Percentiles rank a stretch among this genome's conserved stretches.
Evolutionary conservation across 2,329 filamentous ascomycete genomes (phyloP).

Genomic region (Apiospora sp.): DNA sequence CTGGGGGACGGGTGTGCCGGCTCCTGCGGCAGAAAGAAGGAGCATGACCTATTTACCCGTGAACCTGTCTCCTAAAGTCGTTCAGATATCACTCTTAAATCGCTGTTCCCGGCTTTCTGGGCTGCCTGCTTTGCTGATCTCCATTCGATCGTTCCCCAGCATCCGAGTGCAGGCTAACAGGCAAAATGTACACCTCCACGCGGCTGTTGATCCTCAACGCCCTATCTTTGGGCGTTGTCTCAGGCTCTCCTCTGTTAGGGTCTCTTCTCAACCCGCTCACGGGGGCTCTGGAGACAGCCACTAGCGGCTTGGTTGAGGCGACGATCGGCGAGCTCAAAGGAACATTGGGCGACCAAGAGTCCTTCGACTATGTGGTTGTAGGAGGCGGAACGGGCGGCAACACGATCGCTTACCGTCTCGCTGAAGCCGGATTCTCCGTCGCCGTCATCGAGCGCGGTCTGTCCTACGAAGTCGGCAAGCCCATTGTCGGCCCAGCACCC

Average conservation of each 20-base stretch:
- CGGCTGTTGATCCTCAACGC: slow-evolving; percentile 9
- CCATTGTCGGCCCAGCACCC: slow-evolving; percentile 30
- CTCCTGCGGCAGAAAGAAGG: background rate
- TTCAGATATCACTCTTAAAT: background rate
- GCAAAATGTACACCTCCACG: slow-evolving; percentile 1
- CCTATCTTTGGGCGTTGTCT: background rate
- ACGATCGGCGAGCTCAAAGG: slow-evolving; percentile 7
- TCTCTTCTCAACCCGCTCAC: slow-evolving; percentile 22
- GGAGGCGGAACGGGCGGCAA: slow-evolving; percentile 50
- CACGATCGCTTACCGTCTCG: slow-evolving; percentile 44
- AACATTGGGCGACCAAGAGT: slow-evolving; percentile 16
- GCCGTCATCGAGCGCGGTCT: slow-evolving; percentile 49
- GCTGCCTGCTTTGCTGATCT: background rate
- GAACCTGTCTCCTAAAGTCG: background rate
- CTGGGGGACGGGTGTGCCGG: background rate
- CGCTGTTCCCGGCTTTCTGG: background rate
- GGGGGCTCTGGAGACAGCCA: background rate
- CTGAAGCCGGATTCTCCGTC: slow-evolving; percentile 39
- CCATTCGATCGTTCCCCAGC: background rate
- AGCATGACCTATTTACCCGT: background rate
- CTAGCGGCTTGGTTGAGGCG: slow-evolving; percentile 12
- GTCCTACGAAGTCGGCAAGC: slow-evolving; percentile 42
- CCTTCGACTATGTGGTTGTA: slow-evolving; percentile 38
- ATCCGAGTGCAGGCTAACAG: background rate
- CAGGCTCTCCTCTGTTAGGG: background rate